phyloP scores from a whole-genome alignment of 2,329 filamentous ascomycete species.

The Diplodia scrobiculata region DNA sequence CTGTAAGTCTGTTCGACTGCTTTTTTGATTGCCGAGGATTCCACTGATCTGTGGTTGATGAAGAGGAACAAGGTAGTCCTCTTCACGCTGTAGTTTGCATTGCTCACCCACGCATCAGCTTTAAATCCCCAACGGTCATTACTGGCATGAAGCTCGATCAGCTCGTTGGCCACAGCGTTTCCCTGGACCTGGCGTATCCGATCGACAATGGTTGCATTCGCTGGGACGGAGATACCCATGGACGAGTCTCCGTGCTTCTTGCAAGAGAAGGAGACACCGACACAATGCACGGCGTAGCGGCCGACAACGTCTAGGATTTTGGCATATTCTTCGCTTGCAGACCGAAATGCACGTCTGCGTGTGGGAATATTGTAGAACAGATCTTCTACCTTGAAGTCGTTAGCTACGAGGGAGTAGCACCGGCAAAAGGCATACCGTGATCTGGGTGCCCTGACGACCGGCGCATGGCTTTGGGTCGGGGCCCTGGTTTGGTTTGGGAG shows the following conservation, averaged over 20 bases:
- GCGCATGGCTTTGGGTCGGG: slow-evolving; percentile 85
- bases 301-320: slow-evolving; percentile 96
- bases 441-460: slow-evolving; percentile 86
- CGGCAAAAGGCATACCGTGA: slow-evolving; percentile 62
- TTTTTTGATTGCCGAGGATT: slow-evolving; percentile 84
- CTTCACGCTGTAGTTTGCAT: slow-evolving; percentile 93
- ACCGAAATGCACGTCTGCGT: slow-evolving; percentile 84
- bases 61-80: slow-evolving; percentile 85
- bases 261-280: slow-evolving; percentile 90
- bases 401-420: slow-evolving; percentile 22
- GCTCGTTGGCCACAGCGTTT: slow-evolving; percentile 78
- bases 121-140: slow-evolving; percentile 83
- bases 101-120: slow-evolving; percentile 78
- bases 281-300: slow-evolving; percentile 88
- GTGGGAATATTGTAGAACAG: slow-evolving; percentile 96
- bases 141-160: slow-evolving; percentile 72
- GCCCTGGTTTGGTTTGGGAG: slow-evolving; percentile 83
- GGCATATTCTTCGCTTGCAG: slow-evolving; percentile 89
- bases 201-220: slow-evolving; percentile 71
- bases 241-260: slow-evolving; percentile 92
- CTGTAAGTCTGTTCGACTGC: slow-evolving; percentile 88
- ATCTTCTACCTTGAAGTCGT: slow-evolving; percentile 69
- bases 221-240: slow-evolving; percentile 76
- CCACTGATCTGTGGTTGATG: slow-evolving; percentile 94
- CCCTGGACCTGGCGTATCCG: slow-evolving; percentile 90